Base-by-base conservation (phyloP, 2,329 filamentous ascomycete species). In the Aspergillus jensenii region DNA sequence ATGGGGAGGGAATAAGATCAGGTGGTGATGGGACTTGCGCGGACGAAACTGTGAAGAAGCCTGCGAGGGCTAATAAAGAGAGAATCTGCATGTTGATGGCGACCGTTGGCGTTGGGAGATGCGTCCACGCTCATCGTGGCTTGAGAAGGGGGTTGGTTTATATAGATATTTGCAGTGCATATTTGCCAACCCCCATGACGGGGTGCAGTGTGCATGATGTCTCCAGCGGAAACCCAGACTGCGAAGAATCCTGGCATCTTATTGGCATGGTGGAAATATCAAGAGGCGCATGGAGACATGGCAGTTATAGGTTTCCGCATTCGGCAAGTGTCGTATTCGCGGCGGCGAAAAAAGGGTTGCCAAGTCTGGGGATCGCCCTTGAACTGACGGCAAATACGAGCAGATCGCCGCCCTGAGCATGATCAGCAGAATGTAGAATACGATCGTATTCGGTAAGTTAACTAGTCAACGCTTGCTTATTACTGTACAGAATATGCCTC, bases 1-100 rank as follows among this genome's bases (percentile, higher is more conserved):
- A 62, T 25, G 65, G 44, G 33, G 55, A 44, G 6, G 59, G 55
- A 5, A 35, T 19, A 19, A 60, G 62, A 11, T 58, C 43, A n/a
- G 52, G 55, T 19, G 55, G 19, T 15, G 51, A 54, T 12, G 55
- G 58, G 11, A 59, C 23, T n/a, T 59, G 59, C 12, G 59, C 56
- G 17, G 50, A 52, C 12, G 50, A 17, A 11, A 31, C 7, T 12
- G 48, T 15, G 25, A 51, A 14, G 12, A 56, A 33, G 23, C 17
- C 21, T 15, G 19, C 14, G 7, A 27, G 4, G 12, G 33, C 14
- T 12, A 52, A 8, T 4, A 25, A 46, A 21, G 31, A 27, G n/a
- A 39, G 31, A 3, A 39, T 19, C 12, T 39, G 50, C 52, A 54
- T 54, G n/a, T n/a, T 54, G 6, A 39, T 14, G 15, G 17, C 45